Base-by-base conservation (phyloP, 768 basidiomycete species). In the Stropharia rugosoannulata region DNA sequence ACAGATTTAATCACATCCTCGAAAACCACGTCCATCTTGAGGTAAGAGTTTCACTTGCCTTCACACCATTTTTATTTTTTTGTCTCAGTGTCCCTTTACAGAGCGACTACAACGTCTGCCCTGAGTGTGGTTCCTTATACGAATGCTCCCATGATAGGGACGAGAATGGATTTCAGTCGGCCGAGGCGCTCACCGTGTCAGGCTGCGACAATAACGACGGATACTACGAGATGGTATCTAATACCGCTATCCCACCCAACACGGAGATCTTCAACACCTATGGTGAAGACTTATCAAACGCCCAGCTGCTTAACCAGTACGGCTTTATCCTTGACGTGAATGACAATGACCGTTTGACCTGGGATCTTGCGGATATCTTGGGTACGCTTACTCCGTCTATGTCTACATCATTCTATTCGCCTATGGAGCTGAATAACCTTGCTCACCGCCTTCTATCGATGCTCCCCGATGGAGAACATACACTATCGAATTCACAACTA, bases 191-290 rank as follows among this genome's bases (percentile, higher is more conserved):
- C n/a, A 51, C 50, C 16, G 38, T 18, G 16, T 43, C 15, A 37
- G 46, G 43, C 49, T 49, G 52, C 18, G 57, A 62, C 8, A 61
- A 63, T 10, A 60, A 68, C 19, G 77, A 78, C 56, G 64, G 73
- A 44, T 76, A 65, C 62, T 84, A 80, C 60, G 89, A 92, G 53
- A 90, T 93, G 84, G 84, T 89, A 3, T 74, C 82, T 0, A 81
- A 84, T 57, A 66, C 69, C 12, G 59, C 70, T n/a, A 76, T 91
- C 40, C 68, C 71, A 7, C 73, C 81, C 0, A 69, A 71, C 39
- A 72, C 73, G 9, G 84, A 93, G 55, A 74, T 90, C 18, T 92
- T 84, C 75, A 93, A 93, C 67, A 87, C 87, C 0, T 93, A 93
- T 64, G 85, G 86, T n/a, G 80, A 81, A 62, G 70, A 73, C 3